Conservation (phyloP, 1,284 basidiomycete species). For the Exobasidium cylindrosporum region DNA sequence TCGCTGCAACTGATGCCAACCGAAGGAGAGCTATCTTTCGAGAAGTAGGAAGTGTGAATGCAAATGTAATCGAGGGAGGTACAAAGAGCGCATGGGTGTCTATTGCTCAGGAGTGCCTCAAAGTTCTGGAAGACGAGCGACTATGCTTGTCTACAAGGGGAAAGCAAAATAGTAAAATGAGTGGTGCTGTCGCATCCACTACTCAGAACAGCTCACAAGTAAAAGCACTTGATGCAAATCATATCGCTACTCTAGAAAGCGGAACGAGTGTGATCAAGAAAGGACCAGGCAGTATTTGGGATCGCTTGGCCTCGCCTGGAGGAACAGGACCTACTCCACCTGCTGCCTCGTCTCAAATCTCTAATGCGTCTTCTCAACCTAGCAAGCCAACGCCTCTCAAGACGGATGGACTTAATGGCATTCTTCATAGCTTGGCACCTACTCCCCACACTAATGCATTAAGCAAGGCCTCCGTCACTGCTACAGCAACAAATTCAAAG, state of each 20-base stretch:
- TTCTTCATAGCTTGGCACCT: slow-evolving; percentile 7
- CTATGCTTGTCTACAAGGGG: neutral
- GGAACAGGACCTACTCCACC: neutral
- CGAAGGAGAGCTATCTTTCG: slow-evolving; percentile 12
- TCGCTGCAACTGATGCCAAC: neutral
- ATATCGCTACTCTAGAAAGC: neutral
- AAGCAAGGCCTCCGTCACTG: neutral
- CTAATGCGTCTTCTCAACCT: neutral
- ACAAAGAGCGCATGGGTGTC: slow-evolving; percentile 10
- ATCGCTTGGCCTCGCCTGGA: slow-evolving; percentile 2
- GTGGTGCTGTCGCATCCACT: neutral
- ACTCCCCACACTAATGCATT: neutral
- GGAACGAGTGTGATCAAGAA: neutral
- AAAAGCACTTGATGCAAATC: slow-evolving; percentile 8
- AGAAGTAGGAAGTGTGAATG: slow-evolving; percentile 13
- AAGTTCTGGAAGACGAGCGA: slow-evolving; percentile 6
- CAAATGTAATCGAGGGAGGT: slow-evolving; percentile 8
- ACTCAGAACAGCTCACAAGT: neutral
- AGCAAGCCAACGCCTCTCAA: neutral
- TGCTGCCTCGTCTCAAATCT: neutral
- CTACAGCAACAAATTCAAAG: neutral
- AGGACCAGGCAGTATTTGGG: slow-evolving; percentile 6
- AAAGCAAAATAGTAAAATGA: neutral
- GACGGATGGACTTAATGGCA: neutral
- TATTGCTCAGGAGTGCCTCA: slow-evolving; percentile 11